A percentile compares a stretch with the other conserved stretches of the same genome.
These are phyloP conservation scores for Neurospora sp. DNA, from an alignment of 495 filamentous ascomycete species.

Conservation along the genomic window DNA sequence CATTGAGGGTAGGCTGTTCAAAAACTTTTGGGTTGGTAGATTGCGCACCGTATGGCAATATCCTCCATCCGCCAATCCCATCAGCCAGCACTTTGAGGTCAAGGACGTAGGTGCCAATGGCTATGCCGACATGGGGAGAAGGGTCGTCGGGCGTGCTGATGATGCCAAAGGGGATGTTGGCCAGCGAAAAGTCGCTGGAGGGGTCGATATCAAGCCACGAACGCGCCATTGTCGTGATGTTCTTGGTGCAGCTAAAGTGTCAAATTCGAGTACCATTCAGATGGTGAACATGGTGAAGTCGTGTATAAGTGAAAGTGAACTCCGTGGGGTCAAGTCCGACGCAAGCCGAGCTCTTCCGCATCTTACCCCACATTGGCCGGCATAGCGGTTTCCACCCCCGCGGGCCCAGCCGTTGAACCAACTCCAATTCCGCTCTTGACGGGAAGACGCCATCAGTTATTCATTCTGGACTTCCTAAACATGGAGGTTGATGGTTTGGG, in stretches of 20 bases:
- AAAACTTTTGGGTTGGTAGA: constrained; percentile 49
- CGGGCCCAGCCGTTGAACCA: neutral
- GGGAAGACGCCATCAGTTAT: neutral
- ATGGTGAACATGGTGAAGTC: neutral
- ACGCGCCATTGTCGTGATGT: constrained; percentile 8
- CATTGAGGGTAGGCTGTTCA: constrained; percentile 62
- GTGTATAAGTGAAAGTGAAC: neutral
- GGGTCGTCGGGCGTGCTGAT: constrained; percentile 49
- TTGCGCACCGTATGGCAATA: constrained; percentile 45
- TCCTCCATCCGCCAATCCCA: constrained; percentile 45
- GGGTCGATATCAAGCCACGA: constrained; percentile 30
- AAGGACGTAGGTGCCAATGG: constrained; percentile 68
- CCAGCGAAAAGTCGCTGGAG: constrained; percentile 58
- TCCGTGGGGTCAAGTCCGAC: neutral
- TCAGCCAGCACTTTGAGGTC: constrained; percentile 58
- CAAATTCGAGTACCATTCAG: too few relatives aligned
- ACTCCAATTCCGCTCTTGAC: neutral
- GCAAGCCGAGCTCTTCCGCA: neutral
- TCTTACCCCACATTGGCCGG: neutral
- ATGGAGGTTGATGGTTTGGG: neutral
- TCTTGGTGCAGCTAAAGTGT: neutral
- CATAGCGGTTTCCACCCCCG: neutral
- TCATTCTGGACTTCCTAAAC: neutral
- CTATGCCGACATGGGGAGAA: constrained; percentile 57
- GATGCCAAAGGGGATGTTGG: constrained; percentile 91